phyloP scores from a whole-genome alignment of 2,329 filamentous ascomycete species.

The Exophiala alcalophila region DNA sequence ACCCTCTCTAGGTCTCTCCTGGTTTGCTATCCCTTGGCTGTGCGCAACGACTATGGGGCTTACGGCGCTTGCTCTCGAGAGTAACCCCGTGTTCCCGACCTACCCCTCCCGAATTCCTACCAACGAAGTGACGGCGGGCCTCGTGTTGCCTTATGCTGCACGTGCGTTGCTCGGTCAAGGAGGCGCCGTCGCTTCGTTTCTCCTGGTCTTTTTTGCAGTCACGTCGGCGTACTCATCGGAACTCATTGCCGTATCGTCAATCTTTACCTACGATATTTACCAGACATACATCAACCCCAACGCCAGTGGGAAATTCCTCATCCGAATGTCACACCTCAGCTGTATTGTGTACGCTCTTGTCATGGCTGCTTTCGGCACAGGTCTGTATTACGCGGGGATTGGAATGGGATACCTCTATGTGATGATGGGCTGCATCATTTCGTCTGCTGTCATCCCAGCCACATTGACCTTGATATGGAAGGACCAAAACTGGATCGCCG shows the following conservation, averaged over 20 bases:
- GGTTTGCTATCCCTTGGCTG: slow-evolving; percentile 49
- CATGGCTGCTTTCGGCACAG: slow-evolving; percentile 75
- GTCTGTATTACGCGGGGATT: slow-evolving; percentile 69
- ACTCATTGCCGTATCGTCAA: slow-evolving; percentile 80
- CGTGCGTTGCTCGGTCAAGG: slow-evolving; percentile 77
- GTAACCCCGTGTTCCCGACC: slow-evolving; percentile 43
- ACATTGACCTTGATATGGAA: slow-evolving; percentile 77
- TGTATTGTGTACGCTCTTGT: slow-evolving; percentile 72
- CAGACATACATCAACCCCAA: slow-evolving; percentile 77
- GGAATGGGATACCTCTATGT: slow-evolving; percentile 85
- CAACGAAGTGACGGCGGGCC: slow-evolving; percentile 73
- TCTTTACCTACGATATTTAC: slow-evolving; percentile 85
- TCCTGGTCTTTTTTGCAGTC: slow-evolving; percentile 86
- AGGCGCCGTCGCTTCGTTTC: slow-evolving; percentile 71
- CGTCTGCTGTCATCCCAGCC: slow-evolving; percentile 75
- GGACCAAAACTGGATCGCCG: slow-evolving; percentile 72
- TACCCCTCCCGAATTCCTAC: slow-evolving; percentile 28
- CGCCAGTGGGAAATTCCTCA: slow-evolving; percentile 70
- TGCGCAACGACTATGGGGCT: slow-evolving; percentile 48
- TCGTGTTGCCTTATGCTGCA: slow-evolving; percentile 80
- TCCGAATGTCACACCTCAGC: slow-evolving; percentile 71
- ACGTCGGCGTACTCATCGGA: slow-evolving; percentile 79
- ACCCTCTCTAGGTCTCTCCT: slow-evolving; percentile 36
- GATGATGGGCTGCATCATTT: slow-evolving; percentile 88
- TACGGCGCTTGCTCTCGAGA: slow-evolving; percentile 42